phyloP scores from a whole-genome alignment of 495 filamentous ascomycete genomes.

The Tetracladium setigerum region DNA sequence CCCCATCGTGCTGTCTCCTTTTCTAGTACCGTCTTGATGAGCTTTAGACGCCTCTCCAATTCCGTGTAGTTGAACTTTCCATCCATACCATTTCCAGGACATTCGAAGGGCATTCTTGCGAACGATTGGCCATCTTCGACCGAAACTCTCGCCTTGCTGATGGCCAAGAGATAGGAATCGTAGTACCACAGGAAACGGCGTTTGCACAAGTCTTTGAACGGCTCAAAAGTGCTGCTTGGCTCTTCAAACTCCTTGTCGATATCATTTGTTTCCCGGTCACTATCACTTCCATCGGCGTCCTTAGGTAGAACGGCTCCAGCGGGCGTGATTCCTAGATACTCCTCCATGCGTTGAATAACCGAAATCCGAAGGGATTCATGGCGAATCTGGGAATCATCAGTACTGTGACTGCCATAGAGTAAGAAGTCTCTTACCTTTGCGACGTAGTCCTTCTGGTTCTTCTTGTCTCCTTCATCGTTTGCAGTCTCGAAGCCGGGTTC shows the following conservation, averaged over 20 bases:
- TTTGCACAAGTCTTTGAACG: slow-evolving; percentile 87
- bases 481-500: slow-evolving; percentile 88
- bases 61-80: slow-evolving; percentile 80
- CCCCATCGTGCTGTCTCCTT: slow-evolving; percentile 68
- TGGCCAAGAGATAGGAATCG: slow-evolving; percentile 68
- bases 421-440: slow-evolving; percentile 57
- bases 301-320: slow-evolving; percentile 36
- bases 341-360: slow-evolving; percentile 78
- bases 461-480: slow-evolving; percentile 57
- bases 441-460: slow-evolving; percentile 71
- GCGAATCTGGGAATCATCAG: slow-evolving; percentile 53
- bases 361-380: slow-evolving; percentile 87
- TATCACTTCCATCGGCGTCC: slow-evolving; percentile 32
- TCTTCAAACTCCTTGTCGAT: slow-evolving; percentile 47
- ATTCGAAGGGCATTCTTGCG: slow-evolving; percentile 78
- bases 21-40: slow-evolving; percentile 60
- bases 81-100: slow-evolving; percentile 70
- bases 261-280: slow-evolving; percentile 43
- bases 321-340: slow-evolving; percentile 57
- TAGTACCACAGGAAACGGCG: slow-evolving; percentile 94
- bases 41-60: slow-evolving; percentile 57
- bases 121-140: slow-evolving; percentile 56
- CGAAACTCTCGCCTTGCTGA: slow-evolving; percentile 53
- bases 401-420: slow-evolving; percentile 7
- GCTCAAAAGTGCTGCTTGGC: slow-evolving; percentile 50